Base-by-base conservation (phyloP, 1,284 basidiomycete species). In the Clitocybe nebularis region DNA sequence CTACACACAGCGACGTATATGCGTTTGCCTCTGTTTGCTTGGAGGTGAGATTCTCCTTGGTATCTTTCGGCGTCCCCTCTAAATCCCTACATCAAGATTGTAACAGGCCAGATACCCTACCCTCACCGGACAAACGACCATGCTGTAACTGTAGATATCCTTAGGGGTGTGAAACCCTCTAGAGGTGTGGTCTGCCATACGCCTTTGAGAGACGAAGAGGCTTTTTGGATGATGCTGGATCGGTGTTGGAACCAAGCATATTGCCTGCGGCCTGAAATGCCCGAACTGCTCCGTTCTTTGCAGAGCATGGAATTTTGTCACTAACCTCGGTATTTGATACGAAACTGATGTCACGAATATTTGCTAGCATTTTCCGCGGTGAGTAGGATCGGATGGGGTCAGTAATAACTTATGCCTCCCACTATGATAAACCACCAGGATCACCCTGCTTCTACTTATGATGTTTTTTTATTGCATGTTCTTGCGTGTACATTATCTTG, bases 1-100 rank as follows among this genome's bases (percentile, higher is more conserved):
- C 77, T 13, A 74, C 68, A 3, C 59, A 58, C 36, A 77, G 71
- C 37, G 77, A 80, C 47, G 74, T 79, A 14, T 80, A 75, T 44
- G 72, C 77, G 1, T 79, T 77, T 55, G 74, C 64, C 1, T 73
- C 69, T 13, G 70, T 80, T 32, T 79, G 77, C 55, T 60, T 79
- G 24, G 77, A 80, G 68, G 78, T 76, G 36, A 37, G 59, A 45
- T 23, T 11, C 5, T 20, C 17, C 9, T 34, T 20, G 13, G 34
- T 36, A 26, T 19, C 30, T 25, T n/a, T 30, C 7, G 13, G 20
- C n/a, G 9, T 1, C 36, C 16, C 35, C 17, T 36, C n/a, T 34
- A 9, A 23, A 29, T 13, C 24, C 20, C 16, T 32, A 42, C 22
- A 8, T n/a, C 20, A 17, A 78, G 76, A 59, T 78, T 29, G 66